Evolutionary conservation across 78 protist genomes (phyloP), one percentile per base, ranked within the genome.

Genomic region (Chrysochromulina parva): DNA sequence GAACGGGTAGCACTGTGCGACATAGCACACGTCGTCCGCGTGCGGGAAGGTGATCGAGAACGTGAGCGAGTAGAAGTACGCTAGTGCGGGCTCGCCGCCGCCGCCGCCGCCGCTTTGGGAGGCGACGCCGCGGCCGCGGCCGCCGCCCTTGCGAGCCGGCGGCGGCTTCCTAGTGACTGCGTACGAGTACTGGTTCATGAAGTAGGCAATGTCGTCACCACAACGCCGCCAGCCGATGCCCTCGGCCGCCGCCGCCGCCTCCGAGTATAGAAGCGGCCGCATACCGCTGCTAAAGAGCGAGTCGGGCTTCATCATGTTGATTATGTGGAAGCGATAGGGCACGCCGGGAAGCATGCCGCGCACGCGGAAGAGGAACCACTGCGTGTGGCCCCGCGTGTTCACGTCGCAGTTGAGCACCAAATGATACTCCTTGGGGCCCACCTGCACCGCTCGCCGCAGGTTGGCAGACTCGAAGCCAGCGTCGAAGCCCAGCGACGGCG

Each of bases 331-430:
- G 73, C 85, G 85, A 52, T 94, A 94, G 22, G 85, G 65, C 10
- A 53, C 54, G 57, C n/a, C 81, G 16, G 48, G 58, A 16, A 66
- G 20, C 71, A 20, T 62, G 55, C 58, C 58, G 5, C 10, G 9
- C 16, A 24, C 47, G 13, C 47, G 0, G 85, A 96, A 96, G 91
- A 91, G 94, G 66, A 85, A 96, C 98, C 98, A 96, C 87, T 96
- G 98, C 19, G 93, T 93, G 92, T 94, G 94, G 11, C 92, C 93
- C 26, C 66, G 38, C n/a, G 96, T 92, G 91, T 94, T 92, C n/a
- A 92, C 69, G 90, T 96, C 97, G 10, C 92, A 24, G n/a, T 78
- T 3, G 24, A 96, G 95, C 2, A 90, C 19, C 47, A 96, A 90
- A 85, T 96, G 96, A 78, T 82, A 82, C 55, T 82, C 88, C 3